phyloP scores from a whole-genome alignment of 2,329 filamentous ascomycete genomes.

The Fusarium globosum region DNA sequence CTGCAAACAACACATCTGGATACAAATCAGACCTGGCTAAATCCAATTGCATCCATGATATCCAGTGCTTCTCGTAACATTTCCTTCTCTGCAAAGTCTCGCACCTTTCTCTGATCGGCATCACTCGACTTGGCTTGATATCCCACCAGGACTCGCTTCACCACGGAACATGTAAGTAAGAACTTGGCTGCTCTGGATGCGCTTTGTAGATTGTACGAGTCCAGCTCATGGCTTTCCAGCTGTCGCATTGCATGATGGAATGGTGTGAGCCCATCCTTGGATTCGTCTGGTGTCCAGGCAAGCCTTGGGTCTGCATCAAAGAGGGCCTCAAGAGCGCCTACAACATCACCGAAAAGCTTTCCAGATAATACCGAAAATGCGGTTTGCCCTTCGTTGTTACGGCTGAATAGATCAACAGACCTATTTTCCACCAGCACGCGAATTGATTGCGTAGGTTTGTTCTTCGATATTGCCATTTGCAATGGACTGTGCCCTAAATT shows the following conservation, averaged over 20 bases:
- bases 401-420: rapidly evolving
- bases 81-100: rapidly evolving
- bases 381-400: not conserved
- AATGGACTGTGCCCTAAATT: rapidly evolving
- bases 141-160: rapidly evolving
- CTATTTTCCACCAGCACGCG: rapidly evolving
- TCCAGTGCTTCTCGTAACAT: rapidly evolving
- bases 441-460: not conserved
- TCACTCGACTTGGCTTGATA: rapidly evolving
- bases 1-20: no score
- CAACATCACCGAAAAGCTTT: no score
- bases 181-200: no score
- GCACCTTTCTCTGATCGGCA: rapidly evolving
- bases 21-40: no score
- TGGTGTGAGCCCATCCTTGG: rapidly evolving
- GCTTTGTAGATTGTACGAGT: no score
- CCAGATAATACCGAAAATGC: no score
- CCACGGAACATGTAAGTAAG: not conserved
- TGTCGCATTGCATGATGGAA: not conserved
- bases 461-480: not conserved
- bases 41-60: not conserved
- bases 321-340: rapidly evolving
- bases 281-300: not conserved
- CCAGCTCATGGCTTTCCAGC: no score
- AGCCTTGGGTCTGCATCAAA: not conserved